Conservation (phyloP, 2,329 filamentous ascomycete species). For the Neonectria neomacrospora region DNA sequence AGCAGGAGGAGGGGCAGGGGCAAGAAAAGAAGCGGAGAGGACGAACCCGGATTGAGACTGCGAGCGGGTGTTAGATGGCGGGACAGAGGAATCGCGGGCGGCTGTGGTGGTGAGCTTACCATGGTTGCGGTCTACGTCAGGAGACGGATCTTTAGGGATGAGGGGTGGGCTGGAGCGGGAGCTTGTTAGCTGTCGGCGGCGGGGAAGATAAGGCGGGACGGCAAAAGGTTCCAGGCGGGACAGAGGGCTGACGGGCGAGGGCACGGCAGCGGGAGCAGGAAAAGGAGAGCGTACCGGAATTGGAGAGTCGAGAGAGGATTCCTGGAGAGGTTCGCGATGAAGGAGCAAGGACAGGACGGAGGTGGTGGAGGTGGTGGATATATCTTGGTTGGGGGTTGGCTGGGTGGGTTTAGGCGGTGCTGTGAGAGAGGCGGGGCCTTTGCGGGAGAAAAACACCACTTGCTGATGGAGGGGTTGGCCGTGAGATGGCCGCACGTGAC, state of each 20-base stretch:
- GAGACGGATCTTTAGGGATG: conserved; percentile 44
- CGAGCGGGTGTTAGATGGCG: conserved; percentile 31
- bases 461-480: conserved; percentile 49
- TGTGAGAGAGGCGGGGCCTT: conserved; percentile 41
- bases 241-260: not conserved
- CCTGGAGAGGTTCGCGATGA: conserved; percentile 37
- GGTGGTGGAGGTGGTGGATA: conserved; percentile 17
- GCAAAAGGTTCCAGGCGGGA: not conserved
- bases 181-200: conserved; percentile 39
- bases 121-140: conserved; percentile 52
- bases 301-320: conserved; percentile 25
- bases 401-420: conserved; percentile 24
- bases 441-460: conserved; percentile 49
- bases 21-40: conserved; percentile 55
- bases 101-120: conserved; percentile 49
- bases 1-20: conserved; percentile 31
- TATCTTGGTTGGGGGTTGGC: conserved; percentile 44
- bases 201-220: conserved; percentile 10
- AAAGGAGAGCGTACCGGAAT: conserved; percentile 31
- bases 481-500: conserved; percentile 50
- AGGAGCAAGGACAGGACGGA: conserved; percentile 34
- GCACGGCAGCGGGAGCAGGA: not conserved
- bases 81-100: conserved; percentile 6
- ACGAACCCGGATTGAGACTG: conserved; percentile 76
- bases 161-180: conserved; percentile 42